Base-by-base conservation (phyloP, 2,329 filamentous ascomycete species). In the Trichoderma koningii region DNA sequence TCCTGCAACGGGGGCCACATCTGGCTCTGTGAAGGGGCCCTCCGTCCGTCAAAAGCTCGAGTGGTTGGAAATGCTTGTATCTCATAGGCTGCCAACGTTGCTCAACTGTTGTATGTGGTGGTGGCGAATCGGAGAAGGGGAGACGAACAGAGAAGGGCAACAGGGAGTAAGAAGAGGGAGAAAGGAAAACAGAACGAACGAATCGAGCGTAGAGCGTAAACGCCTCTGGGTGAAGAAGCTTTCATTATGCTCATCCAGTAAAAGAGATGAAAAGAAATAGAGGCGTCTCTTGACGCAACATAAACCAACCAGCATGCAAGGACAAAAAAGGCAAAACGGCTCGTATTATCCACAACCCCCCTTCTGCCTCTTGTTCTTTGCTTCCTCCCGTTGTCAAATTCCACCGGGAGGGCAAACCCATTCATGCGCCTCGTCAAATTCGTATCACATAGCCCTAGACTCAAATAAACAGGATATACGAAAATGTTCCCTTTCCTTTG, bases 1-100 rank as follows among this genome's bases (percentile, higher is more conserved):
- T 87, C 6, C 69, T 83, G 50, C 73, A 83, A 70, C 74, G 75
- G 53, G 82, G 82, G 0, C 63, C 75, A n/a, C 83, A 85, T 69
- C 64, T 72, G 26, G 62, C 23, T 82, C 81, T 70, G 75, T 71
- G n/a, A 62, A 30, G 30, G 30, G 66, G 6, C n/a, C 3, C 7
- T 5, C 12, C 3, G 34, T 38, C 23, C 21, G n/a, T 41, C 21
- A 23, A 23, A 28, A 42, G 17, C 17, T 23, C 28, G 48, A 17
- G 38, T 42, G 38, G 48, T 12, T 52, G 38, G 23, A 17, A 10
- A 34, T 23, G 3, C 7, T 42, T 42, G 57, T 55, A 38, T 38
- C 10, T 38, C 1, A 38, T 38, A 38, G 45, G 51, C 56, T 52
- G 52, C 61, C 7, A 63, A 28, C 17, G 38, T 56, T 52, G 52